These are phyloP conservation scores for Psilocybe subaeruginosa DNA, from an alignment of 768 basidiomycete species.

Conservation along the genomic window DNA sequence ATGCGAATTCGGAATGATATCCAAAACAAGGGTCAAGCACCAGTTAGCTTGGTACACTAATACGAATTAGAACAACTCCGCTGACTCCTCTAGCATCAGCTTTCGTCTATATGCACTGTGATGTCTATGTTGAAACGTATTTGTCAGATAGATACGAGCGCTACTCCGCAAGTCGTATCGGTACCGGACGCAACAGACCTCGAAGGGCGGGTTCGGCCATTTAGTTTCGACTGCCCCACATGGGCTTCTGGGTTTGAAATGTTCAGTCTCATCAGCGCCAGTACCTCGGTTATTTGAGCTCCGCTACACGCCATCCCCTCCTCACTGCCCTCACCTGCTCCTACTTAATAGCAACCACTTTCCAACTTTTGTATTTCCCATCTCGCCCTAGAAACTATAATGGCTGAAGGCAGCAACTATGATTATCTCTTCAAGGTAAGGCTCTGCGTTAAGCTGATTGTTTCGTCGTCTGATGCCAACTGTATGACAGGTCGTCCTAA, in stretches of 20 bases:
- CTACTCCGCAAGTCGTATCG: background rate
- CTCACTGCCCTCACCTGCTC: conserved; percentile 2
- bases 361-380: conserved; percentile 4
- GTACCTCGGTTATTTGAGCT: background rate
- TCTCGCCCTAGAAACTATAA: conserved; percentile 33
- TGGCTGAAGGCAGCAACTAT: conserved; percentile 96
- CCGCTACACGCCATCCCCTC: conserved; percentile 3
- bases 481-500: conserved; percentile 83
- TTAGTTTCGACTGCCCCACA: background rate
- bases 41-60: too few relatives aligned
- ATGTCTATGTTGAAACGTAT: too few relatives aligned
- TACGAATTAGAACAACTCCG: too few relatives aligned
- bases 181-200: background rate
- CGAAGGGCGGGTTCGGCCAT: background rate
- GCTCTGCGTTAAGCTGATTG: background rate
- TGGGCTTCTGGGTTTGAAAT: background rate
- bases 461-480: conserved; percentile 11
- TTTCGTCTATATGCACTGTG: too few relatives aligned
- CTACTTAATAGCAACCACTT: background rate
- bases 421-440: conserved; percentile 98
- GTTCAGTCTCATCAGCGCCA: background rate
- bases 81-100: too few relatives aligned
- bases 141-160: background rate
- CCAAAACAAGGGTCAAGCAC: too few relatives aligned
- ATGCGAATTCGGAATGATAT: too few relatives aligned